Conservation (phyloP, 306 rosid genomes). For the Calophaca sinica region DNA sequence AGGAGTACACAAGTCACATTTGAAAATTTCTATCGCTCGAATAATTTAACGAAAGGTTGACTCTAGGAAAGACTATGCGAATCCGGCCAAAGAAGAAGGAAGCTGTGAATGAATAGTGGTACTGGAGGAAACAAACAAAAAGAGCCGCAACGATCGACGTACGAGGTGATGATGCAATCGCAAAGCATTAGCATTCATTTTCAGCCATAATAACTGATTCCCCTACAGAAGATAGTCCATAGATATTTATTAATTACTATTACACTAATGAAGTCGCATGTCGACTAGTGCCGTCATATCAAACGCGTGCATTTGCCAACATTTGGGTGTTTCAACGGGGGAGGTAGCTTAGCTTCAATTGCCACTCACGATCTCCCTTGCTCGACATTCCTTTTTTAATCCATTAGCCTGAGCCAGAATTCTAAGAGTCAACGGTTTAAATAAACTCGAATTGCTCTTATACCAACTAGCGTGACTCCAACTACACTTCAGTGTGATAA, state of each 20-base stretch:
- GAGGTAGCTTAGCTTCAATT: constrained; percentile 33
- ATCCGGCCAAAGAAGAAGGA: background rate
- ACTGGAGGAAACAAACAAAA: constrained; percentile 31
- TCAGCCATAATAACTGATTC: constrained; percentile 31
- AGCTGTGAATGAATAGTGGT: constrained; percentile 46
- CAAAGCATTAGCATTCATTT: constrained; percentile 43
- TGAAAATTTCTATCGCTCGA: no score
- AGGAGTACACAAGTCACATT: no score
- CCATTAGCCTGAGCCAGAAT: no score
- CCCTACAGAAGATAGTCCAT: background rate
- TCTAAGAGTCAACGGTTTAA: no score
- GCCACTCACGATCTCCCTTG: background rate
- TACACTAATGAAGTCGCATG: constrained; percentile 18
- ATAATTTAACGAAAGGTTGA: no score
- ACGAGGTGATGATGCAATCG: constrained; percentile 37
- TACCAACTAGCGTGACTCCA: no score
- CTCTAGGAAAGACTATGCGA: background rate
- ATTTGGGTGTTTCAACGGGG: background rate
- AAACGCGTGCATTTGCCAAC: constrained; percentile 40
- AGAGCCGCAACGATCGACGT: constrained; percentile 60
- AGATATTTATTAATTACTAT: constrained; percentile 25
- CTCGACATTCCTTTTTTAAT: constrained; percentile 6
- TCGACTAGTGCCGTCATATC: constrained; percentile 36
- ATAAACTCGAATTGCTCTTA: no score
- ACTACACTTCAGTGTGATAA: no score